phyloP scores from a whole-genome alignment of 805 yeast species.

The Zygosaccharomyces lentus region DNA sequence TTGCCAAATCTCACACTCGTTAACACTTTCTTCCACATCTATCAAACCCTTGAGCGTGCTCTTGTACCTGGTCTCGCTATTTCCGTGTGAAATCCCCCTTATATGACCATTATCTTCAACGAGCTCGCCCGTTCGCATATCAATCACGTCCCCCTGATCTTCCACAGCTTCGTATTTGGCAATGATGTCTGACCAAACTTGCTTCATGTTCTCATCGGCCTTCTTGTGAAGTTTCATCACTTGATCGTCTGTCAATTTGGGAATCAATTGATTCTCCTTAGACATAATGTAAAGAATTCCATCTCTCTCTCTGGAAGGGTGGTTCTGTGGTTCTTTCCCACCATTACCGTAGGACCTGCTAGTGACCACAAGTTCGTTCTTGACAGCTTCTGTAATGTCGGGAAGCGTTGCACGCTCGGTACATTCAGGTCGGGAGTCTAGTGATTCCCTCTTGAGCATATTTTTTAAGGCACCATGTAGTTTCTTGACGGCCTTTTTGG shows the following conservation, averaged over 20 bases:
- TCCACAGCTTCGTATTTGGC: constrained; percentile 48
- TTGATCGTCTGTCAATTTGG: constrained; percentile 33
- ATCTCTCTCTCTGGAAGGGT: constrained; percentile 3
- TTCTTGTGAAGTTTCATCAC: constrained; percentile 32
- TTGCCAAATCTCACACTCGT: constrained; percentile 16
- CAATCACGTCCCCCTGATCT: constrained; percentile 61
- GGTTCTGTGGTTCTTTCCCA: not conserved
- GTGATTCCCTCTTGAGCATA: constrained; percentile 13
- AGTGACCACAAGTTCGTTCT: not conserved
- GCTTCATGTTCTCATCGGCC: constrained; percentile 36
- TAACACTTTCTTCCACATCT: constrained; percentile 10
- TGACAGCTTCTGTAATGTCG: constrained; percentile 4
- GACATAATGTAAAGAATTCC: constrained; percentile 31
- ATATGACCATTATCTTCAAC: constrained; percentile 68
- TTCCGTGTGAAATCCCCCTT: constrained; percentile 37
- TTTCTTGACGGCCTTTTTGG: constrained; percentile 15
- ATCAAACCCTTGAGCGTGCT: constrained; percentile 26
- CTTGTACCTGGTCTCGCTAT: constrained; percentile 16
- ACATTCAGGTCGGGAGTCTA: not conserved
- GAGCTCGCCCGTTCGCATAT: constrained; percentile 58
- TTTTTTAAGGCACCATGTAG: constrained; percentile 23
- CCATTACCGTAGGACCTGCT: not conserved
- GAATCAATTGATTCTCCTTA: constrained; percentile 31
- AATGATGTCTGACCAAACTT: constrained; percentile 50
- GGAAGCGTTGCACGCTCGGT: constrained; percentile 4